Evolutionary conservation across 352 stramenopile genomes (phyloP).

Genomic region (Pythium brachiatum): DNA sequence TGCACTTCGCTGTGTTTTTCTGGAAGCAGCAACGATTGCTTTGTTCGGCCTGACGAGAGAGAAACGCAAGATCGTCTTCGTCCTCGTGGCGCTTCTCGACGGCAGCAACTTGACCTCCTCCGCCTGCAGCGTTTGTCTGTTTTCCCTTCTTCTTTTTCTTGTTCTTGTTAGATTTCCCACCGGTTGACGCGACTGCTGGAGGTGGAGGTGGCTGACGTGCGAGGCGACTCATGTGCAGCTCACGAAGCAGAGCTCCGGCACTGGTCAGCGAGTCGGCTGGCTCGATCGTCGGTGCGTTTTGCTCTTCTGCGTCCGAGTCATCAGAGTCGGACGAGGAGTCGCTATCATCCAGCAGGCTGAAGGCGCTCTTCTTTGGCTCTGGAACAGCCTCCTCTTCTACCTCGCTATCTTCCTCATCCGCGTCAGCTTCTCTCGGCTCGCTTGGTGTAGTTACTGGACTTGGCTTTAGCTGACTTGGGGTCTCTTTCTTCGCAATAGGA

Average conservation of each 20-base stretch:
- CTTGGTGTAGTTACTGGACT: neutral
- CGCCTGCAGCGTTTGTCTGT: neutral
- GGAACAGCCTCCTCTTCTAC: slow-evolving; percentile 19
- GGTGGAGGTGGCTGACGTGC: slow-evolving; percentile 38
- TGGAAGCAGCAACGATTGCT: slow-evolving; percentile 59
- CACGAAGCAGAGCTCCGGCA: slow-evolving; percentile 49
- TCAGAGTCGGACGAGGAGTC: slow-evolving; percentile 26
- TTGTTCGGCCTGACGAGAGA: slow-evolving; percentile 54
- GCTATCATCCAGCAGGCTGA: slow-evolving; percentile 30
- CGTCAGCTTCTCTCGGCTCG: neutral
- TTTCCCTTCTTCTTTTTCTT: slow-evolving; percentile 42
- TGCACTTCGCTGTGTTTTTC: slow-evolving; percentile 34
- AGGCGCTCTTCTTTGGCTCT: slow-evolving; percentile 25
- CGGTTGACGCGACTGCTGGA: slow-evolving; percentile 8
- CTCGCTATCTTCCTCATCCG: neutral
- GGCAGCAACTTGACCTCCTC: slow-evolving; percentile 23
- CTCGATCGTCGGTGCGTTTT: slow-evolving; percentile 4
- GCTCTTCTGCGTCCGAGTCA: slow-evolving; percentile 20
- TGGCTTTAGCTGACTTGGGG: neutral
- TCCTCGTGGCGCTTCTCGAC: slow-evolving; percentile 36
- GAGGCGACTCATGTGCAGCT: slow-evolving; percentile 62
- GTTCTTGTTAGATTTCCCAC: neutral
- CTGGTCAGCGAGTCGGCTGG: slow-evolving; percentile 18
- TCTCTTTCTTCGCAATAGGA: neutral
- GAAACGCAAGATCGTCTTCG: slow-evolving; percentile 73